Evolutionary conservation across 148 eudicot species (phyloP).

Genomic region (Camellia granthamiana): DNA sequence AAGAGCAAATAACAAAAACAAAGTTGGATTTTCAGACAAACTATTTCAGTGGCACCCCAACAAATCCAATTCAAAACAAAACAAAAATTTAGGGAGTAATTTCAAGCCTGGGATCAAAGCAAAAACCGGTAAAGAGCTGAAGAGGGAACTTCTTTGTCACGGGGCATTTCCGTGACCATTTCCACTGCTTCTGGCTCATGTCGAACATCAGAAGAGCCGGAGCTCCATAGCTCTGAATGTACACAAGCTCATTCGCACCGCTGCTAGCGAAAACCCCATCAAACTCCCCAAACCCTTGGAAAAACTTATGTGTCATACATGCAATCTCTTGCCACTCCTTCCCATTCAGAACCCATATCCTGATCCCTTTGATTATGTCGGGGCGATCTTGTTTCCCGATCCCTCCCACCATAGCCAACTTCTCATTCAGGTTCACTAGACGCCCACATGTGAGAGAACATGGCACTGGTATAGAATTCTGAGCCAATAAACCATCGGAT

Average conservation of each 20-base stretch:
- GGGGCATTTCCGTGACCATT: constrained; percentile 90
- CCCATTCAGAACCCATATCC: constrained; percentile 76
- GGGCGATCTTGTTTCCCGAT: constrained; percentile 77
- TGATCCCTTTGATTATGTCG: constrained; percentile 88
- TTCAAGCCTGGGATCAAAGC: constrained; percentile 93
- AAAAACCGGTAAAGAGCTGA: constrained; percentile 93
- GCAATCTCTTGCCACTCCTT: constrained; percentile 74
- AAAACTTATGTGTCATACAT: constrained; percentile 81
- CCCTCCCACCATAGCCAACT: constrained; percentile 93
- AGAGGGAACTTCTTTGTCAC: constrained; percentile 87
- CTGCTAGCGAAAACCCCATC: constrained; percentile 96
- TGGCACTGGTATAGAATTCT: constrained; percentile 59
- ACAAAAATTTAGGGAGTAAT: constrained; percentile 48
- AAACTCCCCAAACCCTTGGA: constrained; percentile 92
- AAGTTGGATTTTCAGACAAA: neutral
- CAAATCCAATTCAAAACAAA: constrained; percentile 1
- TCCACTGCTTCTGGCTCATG: constrained; percentile 65
- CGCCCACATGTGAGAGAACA: constrained; percentile 92
- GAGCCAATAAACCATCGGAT: constrained; percentile 41
- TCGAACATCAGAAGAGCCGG: constrained; percentile 77
- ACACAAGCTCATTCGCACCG: constrained; percentile 66
- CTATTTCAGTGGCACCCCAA: neutral
- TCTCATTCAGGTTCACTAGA: constrained; percentile 81
- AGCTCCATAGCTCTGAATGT: constrained; percentile 89
- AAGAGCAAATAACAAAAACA: neutral